Conservation (phyloP, 2,329 filamentous ascomycete genomes). For the Aspergillus spinulosporus region DNA sequence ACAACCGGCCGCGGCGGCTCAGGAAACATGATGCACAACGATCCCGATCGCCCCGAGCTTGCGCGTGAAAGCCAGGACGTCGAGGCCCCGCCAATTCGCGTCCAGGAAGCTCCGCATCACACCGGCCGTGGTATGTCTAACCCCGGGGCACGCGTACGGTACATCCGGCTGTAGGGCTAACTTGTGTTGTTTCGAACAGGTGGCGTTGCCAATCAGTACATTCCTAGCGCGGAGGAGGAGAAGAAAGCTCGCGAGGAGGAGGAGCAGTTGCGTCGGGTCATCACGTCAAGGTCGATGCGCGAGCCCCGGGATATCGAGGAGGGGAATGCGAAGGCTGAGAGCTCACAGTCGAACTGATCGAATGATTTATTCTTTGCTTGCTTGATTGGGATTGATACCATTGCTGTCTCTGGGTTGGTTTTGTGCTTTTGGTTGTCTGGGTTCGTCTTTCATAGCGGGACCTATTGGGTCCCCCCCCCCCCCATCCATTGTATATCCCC, state of each 20-base stretch:
- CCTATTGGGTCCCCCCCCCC: neutral
- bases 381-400: conserved; percentile 1
- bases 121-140: conserved; percentile 44
- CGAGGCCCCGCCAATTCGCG: conserved; percentile 51
- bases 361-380: neutral
- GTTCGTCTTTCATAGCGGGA: neutral
- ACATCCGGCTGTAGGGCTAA: neutral
- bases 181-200: conserved; percentile 23
- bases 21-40: conserved; percentile 82
- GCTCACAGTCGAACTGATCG: conserved; percentile 14
- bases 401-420: neutral
- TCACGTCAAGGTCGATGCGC: conserved; percentile 23
- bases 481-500: neutral
- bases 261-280: conserved; percentile 34
- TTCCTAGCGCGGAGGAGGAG: conserved; percentile 27
- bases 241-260: conserved; percentile 35
- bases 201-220: conserved; percentile 39
- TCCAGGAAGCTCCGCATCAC: conserved; percentile 42
- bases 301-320: conserved; percentile 21
- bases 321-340: conserved; percentile 13
- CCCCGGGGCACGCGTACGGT: neutral
- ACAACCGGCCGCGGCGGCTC: conserved; percentile 87
- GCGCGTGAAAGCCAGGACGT: conserved; percentile 84
- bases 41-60: conserved; percentile 63
- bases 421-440: neutral